These are phyloP conservation scores for Mycena crocata DNA, from an alignment of 768 basidiomycete genomes.

Conservation along the genomic window DNA sequence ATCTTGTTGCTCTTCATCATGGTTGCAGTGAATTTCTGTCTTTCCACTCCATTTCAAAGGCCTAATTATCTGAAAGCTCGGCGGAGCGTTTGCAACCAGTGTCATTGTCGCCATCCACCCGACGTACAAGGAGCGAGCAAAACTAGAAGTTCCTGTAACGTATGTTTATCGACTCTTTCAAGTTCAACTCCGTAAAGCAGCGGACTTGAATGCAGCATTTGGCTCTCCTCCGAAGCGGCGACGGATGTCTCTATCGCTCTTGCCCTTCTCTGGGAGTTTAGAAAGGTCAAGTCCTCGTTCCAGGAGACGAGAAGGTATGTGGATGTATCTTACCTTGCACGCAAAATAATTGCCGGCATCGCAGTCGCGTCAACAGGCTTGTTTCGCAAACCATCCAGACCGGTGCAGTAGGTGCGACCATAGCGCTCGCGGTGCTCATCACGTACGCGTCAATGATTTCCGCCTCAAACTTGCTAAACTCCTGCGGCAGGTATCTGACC, in stretches of 20 bases:
- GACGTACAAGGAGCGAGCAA: background rate
- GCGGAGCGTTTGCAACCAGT: background rate
- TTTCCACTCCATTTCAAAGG: background rate
- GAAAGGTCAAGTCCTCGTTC: background rate
- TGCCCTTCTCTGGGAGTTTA: background rate
- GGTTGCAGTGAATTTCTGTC: background rate
- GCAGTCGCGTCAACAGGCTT: background rate
- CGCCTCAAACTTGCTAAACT: background rate
- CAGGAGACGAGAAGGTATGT: background rate
- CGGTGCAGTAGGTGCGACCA: background rate
- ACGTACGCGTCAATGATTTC: background rate
- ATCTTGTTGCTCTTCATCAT: background rate
- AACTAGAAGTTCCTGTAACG: conserved; percentile 7
- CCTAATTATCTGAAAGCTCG: background rate
- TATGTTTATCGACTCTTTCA: background rate
- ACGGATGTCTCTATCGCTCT: background rate
- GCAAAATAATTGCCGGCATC: too few relatives aligned
- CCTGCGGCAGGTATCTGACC: background rate
- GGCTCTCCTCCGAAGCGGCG: background rate
- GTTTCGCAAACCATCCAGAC: background rate
- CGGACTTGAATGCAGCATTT: background rate
- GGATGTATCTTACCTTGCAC: too few relatives aligned
- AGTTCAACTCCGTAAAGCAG: too few relatives aligned
- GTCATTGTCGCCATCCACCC: background rate
- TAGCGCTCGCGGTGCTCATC: background rate